These are phyloP conservation scores for Sindora glabra DNA, from an alignment of 306 rosid species.

Conservation along the genomic window DNA sequence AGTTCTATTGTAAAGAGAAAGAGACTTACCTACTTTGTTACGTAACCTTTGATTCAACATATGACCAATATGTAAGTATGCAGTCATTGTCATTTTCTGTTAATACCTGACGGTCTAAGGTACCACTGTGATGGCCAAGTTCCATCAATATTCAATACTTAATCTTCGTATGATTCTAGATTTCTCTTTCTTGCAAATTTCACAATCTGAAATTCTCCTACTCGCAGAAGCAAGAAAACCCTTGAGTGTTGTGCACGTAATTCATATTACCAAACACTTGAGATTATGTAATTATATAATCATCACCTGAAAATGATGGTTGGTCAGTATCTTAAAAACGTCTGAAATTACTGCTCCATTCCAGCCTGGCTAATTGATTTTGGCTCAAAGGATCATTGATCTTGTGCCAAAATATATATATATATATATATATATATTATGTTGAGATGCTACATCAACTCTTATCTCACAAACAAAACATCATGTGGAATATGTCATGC, in stretches of 20 bases:
- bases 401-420: too few species aligned
- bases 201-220: background rate
- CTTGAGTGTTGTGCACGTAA: too few species aligned
- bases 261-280: background rate
- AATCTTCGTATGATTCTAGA: conserved; percentile 15
- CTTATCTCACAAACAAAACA: conserved; percentile 54
- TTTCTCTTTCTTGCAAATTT: conserved; percentile 3
- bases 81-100: conserved; percentile 27
- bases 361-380: conserved; percentile 7
- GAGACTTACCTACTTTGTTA: too few species aligned
- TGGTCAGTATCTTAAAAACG: background rate
- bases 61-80: conserved; percentile 18
- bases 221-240: too few species aligned
- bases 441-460: too few species aligned
- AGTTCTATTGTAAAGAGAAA: too few species aligned
- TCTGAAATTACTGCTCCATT: background rate
- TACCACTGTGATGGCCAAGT: conserved; percentile 10
- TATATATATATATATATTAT: too few species aligned
- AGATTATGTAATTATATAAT: background rate
- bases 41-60: background rate
- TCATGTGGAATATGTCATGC: conserved; percentile 62
- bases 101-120: conserved; percentile 21
- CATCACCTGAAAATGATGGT: background rate
- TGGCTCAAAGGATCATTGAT: too few species aligned
- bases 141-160: conserved; percentile 4